Conservation (phyloP, 2,329 filamentous ascomycete species). For the Aureobasidium sp. region DNA sequence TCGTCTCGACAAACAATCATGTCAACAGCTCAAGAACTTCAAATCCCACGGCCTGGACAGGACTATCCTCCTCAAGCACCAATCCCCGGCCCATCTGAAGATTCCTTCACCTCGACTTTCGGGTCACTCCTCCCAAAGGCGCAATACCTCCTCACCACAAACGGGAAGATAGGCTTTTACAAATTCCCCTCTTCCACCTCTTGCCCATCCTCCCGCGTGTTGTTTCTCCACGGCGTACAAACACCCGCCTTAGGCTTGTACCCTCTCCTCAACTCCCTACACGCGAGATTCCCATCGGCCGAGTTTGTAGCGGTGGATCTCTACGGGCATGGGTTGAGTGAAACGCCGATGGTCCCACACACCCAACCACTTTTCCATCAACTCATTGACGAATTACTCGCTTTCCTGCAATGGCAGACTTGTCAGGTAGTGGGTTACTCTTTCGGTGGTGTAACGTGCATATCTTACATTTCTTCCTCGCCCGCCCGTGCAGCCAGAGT, state of each 20-base stretch:
- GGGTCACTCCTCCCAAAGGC: constrained; percentile 36
- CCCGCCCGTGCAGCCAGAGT: constrained; percentile 16
- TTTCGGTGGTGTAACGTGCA: constrained; percentile 40
- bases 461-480: constrained; percentile 33
- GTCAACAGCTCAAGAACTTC: neutral
- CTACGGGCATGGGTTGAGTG: constrained; percentile 49
- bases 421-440: constrained; percentile 46
- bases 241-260: constrained; percentile 45
- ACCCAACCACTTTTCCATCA: constrained; percentile 37
- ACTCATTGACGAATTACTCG: constrained; percentile 36
- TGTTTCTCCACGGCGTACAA: constrained; percentile 47
- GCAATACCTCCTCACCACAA: constrained; percentile 28
- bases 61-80: neutral
- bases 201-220: constrained; percentile 21
- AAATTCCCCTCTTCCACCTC: constrained; percentile 23
- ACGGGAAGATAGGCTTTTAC: constrained; percentile 39
- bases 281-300: constrained; percentile 30
- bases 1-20: too few relatives aligned
- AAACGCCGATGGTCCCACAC: constrained; percentile 41
- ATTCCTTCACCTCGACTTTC: constrained; percentile 33
- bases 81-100: constrained; percentile 34
- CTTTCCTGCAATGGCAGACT: constrained; percentile 35
- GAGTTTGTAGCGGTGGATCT: constrained; percentile 43
- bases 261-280: constrained; percentile 36
- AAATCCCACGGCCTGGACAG: neutral